Conservation (phyloP, 2,329 filamentous ascomycete species). For the Elsinoe batatas region DNA sequence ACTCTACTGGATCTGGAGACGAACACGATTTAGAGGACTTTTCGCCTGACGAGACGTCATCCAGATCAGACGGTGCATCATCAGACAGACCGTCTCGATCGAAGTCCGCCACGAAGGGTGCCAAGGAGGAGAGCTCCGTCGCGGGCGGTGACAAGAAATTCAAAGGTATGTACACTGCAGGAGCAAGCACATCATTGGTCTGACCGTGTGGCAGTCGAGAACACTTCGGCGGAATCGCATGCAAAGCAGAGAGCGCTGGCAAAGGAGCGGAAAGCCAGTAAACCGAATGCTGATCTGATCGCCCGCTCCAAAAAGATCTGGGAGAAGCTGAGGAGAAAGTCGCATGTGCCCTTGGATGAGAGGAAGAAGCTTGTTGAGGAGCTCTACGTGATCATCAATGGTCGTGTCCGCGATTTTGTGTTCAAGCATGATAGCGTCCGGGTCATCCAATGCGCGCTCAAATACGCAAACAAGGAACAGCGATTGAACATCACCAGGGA, state of each 20-base stretch:
- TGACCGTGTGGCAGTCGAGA: conserved; percentile 24
- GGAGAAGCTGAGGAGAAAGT: conserved; percentile 88
- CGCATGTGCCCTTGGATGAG: conserved; percentile 83
- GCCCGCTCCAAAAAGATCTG: conserved; percentile 90
- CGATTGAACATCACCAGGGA: conserved; percentile 78
- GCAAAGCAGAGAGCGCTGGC: conserved; percentile 83
- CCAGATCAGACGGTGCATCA: too few relatives aligned
- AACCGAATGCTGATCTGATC: conserved; percentile 85
- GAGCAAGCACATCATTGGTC: not conserved
- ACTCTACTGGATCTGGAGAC: conserved; percentile 11
- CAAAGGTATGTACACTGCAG: conserved; percentile 12
- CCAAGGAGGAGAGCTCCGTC: not conserved
- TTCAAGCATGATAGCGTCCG: conserved; percentile 98
- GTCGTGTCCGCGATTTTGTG: conserved; percentile 86
- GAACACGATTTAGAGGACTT: conserved; percentile 5
- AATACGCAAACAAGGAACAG: conserved; percentile 81
- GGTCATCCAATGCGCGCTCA: conserved; percentile 91
- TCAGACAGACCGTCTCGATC: not conserved
- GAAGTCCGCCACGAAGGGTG: conserved; percentile 3
- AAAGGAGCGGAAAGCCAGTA: conserved; percentile 81
- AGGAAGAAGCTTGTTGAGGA: conserved; percentile 78
- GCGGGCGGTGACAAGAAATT: conserved; percentile 15
- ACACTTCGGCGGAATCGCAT: conserved; percentile 74
- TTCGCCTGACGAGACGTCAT: not conserved
- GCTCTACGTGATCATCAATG: conserved; percentile 83